phyloP scores from a whole-genome alignment of 2,329 filamentous ascomycete genomes.

The Calonectria naviculata region DNA sequence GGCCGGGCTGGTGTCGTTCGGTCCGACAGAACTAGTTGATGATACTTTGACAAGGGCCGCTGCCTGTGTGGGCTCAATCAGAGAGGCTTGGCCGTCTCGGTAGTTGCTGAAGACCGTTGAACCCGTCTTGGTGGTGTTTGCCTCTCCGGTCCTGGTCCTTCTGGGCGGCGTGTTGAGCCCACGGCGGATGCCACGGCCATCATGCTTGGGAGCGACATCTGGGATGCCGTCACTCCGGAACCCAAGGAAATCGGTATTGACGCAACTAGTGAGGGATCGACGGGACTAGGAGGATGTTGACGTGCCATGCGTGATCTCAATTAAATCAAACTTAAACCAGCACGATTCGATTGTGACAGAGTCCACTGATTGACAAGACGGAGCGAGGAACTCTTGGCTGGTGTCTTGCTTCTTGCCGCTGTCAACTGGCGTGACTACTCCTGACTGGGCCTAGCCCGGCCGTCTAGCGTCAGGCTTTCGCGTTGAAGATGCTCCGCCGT shows the following conservation, averaged over 20 bases:
- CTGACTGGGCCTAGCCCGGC: background rate
- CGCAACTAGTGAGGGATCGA: background rate
- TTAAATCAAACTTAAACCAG: background rate
- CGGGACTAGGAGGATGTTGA: background rate
- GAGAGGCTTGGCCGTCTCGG: background rate
- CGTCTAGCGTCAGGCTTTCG: background rate
- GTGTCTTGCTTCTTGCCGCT: constrained; percentile 5
- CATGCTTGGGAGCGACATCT: background rate
- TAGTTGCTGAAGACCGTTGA: background rate
- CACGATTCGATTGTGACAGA: background rate
- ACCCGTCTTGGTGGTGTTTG: too few relatives aligned
- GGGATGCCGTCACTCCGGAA: background rate
- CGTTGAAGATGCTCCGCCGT: background rate
- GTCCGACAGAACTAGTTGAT: background rate
- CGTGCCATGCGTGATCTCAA: background rate
- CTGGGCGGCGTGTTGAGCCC: background rate
- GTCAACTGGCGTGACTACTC: constrained; percentile 2
- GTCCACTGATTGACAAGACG: background rate
- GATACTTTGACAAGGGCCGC: background rate
- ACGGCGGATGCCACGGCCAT: background rate
- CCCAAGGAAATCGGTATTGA: background rate
- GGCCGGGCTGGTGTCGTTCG: background rate
- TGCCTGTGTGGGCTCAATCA: background rate
- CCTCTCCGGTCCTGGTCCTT: background rate
- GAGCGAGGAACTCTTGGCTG: background rate